phyloP scores from a whole-genome alignment of 1,284 basidiomycete species.

The Meira miltonrushii region DNA sequence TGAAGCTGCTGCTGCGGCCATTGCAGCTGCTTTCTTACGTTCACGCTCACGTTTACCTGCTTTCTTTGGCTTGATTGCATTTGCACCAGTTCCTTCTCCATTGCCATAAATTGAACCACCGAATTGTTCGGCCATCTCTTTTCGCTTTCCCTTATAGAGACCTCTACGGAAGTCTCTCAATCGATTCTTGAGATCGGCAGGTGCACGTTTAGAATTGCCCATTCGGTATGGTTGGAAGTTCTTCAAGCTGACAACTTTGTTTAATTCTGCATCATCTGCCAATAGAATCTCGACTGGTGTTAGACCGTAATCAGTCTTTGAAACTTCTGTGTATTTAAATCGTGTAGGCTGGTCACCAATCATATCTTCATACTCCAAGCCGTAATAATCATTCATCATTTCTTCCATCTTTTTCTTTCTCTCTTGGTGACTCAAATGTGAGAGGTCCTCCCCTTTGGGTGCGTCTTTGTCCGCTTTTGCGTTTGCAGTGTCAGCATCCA shows the following conservation, averaged over 20 bases:
- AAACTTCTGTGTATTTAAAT: conserved; percentile 80
- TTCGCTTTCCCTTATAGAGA: conserved; percentile 13
- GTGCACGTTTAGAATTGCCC: not conserved
- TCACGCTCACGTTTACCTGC: conserved; percentile 4
- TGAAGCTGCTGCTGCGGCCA: not conserved
- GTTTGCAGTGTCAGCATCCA: conserved; percentile 22
- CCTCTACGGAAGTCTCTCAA: conserved; percentile 14
- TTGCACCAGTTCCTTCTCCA: conserved; percentile 2
- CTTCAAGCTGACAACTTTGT: conserved; percentile 80
- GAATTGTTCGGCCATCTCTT: conserved; percentile 2
- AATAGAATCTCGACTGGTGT: conserved; percentile 81
- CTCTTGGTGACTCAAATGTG: conserved; percentile 7
- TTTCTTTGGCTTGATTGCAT: conserved; percentile 11
- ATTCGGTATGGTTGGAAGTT: conserved; percentile 57
- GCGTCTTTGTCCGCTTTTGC: too few relatives aligned
- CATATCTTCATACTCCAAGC: conserved; percentile 90
- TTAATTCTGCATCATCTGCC: conserved; percentile 87
- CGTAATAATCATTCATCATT: conserved; percentile 85
- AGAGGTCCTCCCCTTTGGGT: not conserved
- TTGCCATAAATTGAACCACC: conserved; percentile 1
- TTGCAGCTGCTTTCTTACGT: conserved; percentile 1
- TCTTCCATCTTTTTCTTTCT: conserved; percentile 49
- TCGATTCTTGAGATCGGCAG: conserved; percentile 9
- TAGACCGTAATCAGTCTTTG: conserved; percentile 67
- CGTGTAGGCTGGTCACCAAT: conserved; percentile 84